phyloP scores from a whole-genome alignment of 352 stramenopile species.

The Synura sp. region DNA sequence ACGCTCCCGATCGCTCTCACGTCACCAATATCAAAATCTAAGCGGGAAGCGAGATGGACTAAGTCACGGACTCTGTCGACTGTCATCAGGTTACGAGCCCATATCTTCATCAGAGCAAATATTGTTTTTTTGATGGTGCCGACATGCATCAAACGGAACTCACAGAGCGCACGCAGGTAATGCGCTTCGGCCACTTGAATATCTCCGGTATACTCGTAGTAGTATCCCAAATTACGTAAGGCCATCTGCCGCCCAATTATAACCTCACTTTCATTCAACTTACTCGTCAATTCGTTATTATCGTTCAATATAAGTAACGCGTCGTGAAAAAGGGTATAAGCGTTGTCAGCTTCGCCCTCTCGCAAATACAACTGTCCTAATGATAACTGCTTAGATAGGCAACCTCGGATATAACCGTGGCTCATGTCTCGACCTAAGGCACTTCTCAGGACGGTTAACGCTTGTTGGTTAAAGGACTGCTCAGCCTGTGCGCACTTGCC shows the following conservation, averaged over 20 bases:
- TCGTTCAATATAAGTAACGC: background rate
- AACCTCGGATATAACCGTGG: background rate
- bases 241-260: too few relatives aligned
- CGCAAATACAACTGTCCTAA: slow-evolving; percentile 1
- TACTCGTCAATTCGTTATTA: too few relatives aligned
- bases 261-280: too few relatives aligned
- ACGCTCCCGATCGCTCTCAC: background rate
- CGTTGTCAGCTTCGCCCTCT: background rate
- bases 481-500: background rate
- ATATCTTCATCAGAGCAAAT: too few relatives aligned
- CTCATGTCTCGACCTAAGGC: background rate
- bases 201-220: too few relatives aligned
- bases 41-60: background rate
- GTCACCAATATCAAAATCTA: background rate
- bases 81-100: too few relatives aligned
- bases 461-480: too few relatives aligned
- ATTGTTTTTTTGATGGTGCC: background rate
- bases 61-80: background rate
- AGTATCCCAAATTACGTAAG: too few relatives aligned
- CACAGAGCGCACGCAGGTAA: background rate
- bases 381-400: background rate
- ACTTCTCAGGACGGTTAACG: background rate
- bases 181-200: too few relatives aligned
- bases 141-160: background rate
- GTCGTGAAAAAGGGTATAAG: background rate